Percentiles rank a stretch among this genome's conserved stretches.
Conservation (phyloP, 805 yeast genomes). For the Schwanniomyces yamadae region DNA sequence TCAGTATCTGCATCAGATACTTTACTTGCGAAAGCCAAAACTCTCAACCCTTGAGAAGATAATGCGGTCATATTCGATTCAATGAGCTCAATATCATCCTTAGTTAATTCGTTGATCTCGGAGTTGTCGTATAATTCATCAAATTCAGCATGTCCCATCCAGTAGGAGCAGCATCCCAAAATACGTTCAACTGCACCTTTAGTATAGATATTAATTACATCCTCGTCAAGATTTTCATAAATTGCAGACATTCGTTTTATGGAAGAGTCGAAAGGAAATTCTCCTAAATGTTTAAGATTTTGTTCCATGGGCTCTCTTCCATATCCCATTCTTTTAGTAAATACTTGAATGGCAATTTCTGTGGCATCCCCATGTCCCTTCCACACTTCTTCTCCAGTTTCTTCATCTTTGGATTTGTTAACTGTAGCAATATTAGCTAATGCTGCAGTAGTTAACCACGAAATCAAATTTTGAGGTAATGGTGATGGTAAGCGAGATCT, state of each 20-base stretch:
- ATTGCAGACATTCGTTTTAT: constrained; percentile 72
- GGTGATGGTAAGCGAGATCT: constrained; percentile 24
- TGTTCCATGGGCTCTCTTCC: constrained; percentile 45
- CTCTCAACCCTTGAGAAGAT: constrained; percentile 68
- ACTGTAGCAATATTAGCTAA: constrained; percentile 44
- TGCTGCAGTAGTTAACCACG: constrained; percentile 34
- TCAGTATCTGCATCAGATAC: constrained; percentile 21
- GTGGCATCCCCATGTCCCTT: constrained; percentile 75
- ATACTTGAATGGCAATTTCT: constrained; percentile 83
- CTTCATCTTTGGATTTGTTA: constrained; percentile 26
- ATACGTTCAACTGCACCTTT: constrained; percentile 81
- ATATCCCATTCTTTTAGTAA: constrained; percentile 56
- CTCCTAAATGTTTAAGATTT: constrained; percentile 48
- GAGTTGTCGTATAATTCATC: constrained; percentile 25
- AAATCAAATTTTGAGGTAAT: constrained; percentile 17
- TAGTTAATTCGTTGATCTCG: constrained; percentile 31
- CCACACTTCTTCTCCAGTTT: constrained; percentile 33
- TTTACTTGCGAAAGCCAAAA: constrained; percentile 65
- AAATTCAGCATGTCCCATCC: constrained; percentile 41
- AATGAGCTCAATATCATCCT: constrained; percentile 39
- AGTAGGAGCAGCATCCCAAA: constrained; percentile 51
- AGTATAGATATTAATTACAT: constrained; percentile 38
- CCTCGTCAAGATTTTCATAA: constrained; percentile 31
- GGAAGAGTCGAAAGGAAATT: constrained; percentile 74
- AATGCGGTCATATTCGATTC: constrained; percentile 57